Percentiles rank a stretch among this genome's conserved stretches.
Conservation (phyloP, 1,284 basidiomycete genomes). For the Marasmius fiardii region DNA sequence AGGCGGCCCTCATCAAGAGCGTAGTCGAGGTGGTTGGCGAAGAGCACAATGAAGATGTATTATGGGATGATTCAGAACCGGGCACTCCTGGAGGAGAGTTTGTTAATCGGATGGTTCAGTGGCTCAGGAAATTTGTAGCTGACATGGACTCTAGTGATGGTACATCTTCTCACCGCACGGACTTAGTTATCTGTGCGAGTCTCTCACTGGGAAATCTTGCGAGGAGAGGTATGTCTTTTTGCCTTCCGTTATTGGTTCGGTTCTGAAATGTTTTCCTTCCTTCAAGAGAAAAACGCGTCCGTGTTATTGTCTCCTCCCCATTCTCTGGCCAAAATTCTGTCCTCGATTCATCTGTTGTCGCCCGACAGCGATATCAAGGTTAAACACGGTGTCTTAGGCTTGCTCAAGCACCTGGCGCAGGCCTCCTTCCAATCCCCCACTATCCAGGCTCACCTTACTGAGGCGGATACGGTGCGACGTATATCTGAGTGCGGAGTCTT, state of each 20-base stretch:
- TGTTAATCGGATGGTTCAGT: conserved; percentile 70
- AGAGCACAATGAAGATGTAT: conserved; percentile 70
- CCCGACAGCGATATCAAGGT: conserved; percentile 68
- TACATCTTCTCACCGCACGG: conserved; percentile 49
- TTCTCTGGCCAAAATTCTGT: conserved; percentile 47
- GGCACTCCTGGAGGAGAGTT: conserved; percentile 65
- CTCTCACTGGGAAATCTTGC: conserved; percentile 82
- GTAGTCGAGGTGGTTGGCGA: conserved; percentile 85
- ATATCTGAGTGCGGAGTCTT: conserved; percentile 71
- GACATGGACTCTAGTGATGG: conserved; percentile 26
- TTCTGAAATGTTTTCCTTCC: conserved; percentile 6
- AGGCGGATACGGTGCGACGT: conserved; percentile 59
- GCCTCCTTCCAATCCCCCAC: conserved; percentile 55
- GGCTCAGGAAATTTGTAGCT: conserved; percentile 61
- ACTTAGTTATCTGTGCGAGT: conserved; percentile 79
- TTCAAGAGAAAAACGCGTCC: conserved; percentile 60
- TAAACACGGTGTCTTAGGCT: conserved; percentile 80
- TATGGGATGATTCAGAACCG: conserved; percentile 65
- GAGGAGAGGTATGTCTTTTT: conserved; percentile 56
- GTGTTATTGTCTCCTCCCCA: conserved; percentile 57
- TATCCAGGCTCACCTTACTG: conserved; percentile 61
- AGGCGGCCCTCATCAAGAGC: conserved; percentile 79
- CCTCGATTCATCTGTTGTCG: conserved; percentile 46
- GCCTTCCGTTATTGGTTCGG: neutral
- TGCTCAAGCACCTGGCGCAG: conserved; percentile 85